Base-by-base conservation (phyloP, 2,329 filamentous ascomycete species). In the Venturia aucupariae region DNA sequence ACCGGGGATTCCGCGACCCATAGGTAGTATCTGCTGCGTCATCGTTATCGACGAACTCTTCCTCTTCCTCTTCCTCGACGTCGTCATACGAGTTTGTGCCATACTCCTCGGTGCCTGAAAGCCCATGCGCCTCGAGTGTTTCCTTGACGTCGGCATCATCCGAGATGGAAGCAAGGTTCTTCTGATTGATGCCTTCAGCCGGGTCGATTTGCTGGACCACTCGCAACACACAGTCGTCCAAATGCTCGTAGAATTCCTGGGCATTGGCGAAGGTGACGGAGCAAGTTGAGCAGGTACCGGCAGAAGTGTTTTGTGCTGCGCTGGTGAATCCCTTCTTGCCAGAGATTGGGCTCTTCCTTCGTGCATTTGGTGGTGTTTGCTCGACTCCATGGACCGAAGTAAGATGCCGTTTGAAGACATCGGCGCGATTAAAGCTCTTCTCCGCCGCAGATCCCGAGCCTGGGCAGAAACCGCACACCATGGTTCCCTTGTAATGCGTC, bases 401-500 rank as follows among this genome's bases (percentile, higher is more conserved):
- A 71, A 97, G 77, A 75, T 97, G 92, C 67, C 92, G 84, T 83
- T 96, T 97, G 83, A 97, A 97, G 67, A 96, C 92, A 69, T 97
- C 92, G 65, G 92, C 92, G 65, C 92, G 86, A 79, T 97, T 96
- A 75, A 97, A 97, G 68, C 90, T 93, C 84, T 96, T 97, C 77
- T 96, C 92, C 0, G 89, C 89, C 8, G 91, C 85, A 4, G 91
- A 93, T 4, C 92, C 92, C 35, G 90, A 91, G 41, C 91, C 90
- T 1, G 92, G 90, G 71, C 92, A 96, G 79, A 96, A 97, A 38
- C 91, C 92, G 73, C 92, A 97, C 30, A 96, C 90, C 92, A 96
- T 96, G 60, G 90, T 96, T 48, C 92, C 92, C 78, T 96, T 96
- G 83, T 96, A 97, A 75, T 97, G 92, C 5, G 92, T 97, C 67